Evolutionary conservation across 1,284 basidiomycete genomes (phyloP).

Genomic region (Ceratobasidium sp.): DNA sequence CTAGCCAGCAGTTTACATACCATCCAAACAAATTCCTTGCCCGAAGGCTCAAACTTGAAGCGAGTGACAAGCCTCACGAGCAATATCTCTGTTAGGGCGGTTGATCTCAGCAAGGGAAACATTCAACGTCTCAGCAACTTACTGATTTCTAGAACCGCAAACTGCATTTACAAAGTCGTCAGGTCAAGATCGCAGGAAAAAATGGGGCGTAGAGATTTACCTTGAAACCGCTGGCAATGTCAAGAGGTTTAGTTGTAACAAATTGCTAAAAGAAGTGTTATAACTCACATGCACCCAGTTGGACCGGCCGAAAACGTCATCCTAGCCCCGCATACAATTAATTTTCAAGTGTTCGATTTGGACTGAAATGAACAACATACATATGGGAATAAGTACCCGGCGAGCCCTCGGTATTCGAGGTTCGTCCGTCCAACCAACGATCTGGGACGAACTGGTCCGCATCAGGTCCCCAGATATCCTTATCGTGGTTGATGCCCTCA

Average conservation of each 20-base stretch:
- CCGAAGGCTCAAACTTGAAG: conserved; percentile 8
- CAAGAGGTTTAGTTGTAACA: background rate
- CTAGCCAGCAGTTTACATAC: background rate
- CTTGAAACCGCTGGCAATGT: conserved; percentile 5
- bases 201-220: background rate
- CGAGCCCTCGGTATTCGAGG: background rate
- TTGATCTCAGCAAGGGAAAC: background rate
- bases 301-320: conserved; percentile 27
- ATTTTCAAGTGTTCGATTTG: background rate
- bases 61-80: background rate
- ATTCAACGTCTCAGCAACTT: background rate
- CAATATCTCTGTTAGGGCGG: conserved; percentile 1
- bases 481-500: background rate
- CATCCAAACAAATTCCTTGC: background rate
- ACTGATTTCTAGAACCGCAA: conserved; percentile 15
- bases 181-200: background rate
- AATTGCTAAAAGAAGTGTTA: background rate
- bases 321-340: background rate
- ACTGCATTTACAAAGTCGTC: background rate
- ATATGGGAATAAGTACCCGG: conserved; percentile 24
- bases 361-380: background rate
- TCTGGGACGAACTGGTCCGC: conserved; percentile 10
- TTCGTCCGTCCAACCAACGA: conserved; percentile 17
- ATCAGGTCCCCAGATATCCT: conserved; percentile 20
- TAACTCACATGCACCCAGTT: conserved; percentile 20